Evolutionary conservation across 768 basidiomycete species (phyloP), one percentile per base, ranked within the genome.

Genomic region (Leccinum aurantiacum): DNA sequence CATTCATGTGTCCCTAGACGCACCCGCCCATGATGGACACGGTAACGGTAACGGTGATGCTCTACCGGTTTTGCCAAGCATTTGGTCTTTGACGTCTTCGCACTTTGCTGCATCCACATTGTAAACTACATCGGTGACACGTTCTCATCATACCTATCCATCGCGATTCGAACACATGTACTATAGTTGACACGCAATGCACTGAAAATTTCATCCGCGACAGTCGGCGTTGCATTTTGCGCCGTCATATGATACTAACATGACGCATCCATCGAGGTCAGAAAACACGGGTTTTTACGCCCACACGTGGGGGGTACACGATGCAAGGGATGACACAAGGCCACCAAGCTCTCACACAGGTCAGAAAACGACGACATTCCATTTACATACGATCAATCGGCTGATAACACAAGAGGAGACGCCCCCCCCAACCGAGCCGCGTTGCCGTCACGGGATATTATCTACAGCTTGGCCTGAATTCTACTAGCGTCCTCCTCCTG

Each of bases 11-110:
- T 53, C 60, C 69, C 13, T 35, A 91, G 90, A 89, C 85, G 80
- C 91, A 91, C 71, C 91, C 90, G 54, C 91, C 91, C 65, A 87
- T 93, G 74, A 93, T 93, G 91, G 90, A 93, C 79, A 86, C 84
- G 49, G 90, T 93, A 61, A 88, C 88, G 27, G 85, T 93, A 65
- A 91, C 91, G 29, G 84, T 85, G 56, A 92, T 93, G 90, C 80
- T 93, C 37, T 92, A 90, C 76, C 87, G 92, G 52, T 90, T 91
- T 73, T 89, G 88, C 66, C 79, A 75, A 60, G 75, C 78, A 33
- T 82, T 79, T 64, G 79, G 79, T 62, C 75, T 81, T 52, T 81
- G 74, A 79, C 63, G 29, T 64, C 44, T 44, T 44, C 57, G 57
- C 60, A 58, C 61, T 57, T 29, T 65, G 57, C 52, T 59, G 64